Conservation (phyloP, 2,329 filamentous ascomycete genomes). For the Fusarium subtropicale region DNA sequence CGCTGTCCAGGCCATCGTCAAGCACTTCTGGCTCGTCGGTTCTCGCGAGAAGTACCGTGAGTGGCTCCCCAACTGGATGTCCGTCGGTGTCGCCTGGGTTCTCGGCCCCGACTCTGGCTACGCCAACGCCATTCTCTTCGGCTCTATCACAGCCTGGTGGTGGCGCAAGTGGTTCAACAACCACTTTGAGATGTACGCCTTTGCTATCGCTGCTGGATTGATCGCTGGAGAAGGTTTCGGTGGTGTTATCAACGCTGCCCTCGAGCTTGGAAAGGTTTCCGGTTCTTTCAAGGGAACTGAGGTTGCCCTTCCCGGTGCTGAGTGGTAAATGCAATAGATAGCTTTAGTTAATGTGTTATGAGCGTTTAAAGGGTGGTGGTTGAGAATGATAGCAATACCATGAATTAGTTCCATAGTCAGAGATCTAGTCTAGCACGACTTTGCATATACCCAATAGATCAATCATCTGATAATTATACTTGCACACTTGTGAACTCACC, state of each 20-base stretch:
- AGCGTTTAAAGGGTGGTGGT: not conserved
- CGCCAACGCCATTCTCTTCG: constrained; percentile 68
- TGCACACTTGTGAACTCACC: not conserved
- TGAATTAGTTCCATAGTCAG: not conserved
- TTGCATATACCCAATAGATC: not conserved
- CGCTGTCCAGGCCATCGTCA: constrained; percentile 62
- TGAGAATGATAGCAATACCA: not conserved
- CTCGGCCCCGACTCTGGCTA: constrained; percentile 66
- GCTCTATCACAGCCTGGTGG: constrained; percentile 62
- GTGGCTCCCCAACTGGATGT: constrained; percentile 74
- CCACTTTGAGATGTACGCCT: constrained; percentile 67
- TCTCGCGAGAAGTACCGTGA: constrained; percentile 64
- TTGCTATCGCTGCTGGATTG: constrained; percentile 69
- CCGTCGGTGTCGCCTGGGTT: constrained; percentile 69
- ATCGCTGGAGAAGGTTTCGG: constrained; percentile 73
- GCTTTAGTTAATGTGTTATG: constrained; percentile 23
- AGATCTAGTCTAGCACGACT: not conserved
- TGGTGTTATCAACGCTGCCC: constrained; percentile 68
- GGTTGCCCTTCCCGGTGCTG: constrained; percentile 33
- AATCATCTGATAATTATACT: not conserved
- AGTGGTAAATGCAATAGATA: constrained; percentile 13
- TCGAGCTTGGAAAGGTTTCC: constrained; percentile 53
- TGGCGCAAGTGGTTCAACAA: constrained; percentile 65
- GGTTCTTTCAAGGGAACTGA: constrained; percentile 42
- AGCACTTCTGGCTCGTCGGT: constrained; percentile 66